A percentile compares a stretch with the other conserved stretches of the same genome.
Evolutionary conservation across 2,329 filamentous ascomycete genomes (phyloP).

Genomic region (Aspergillus clavatus): DNA sequence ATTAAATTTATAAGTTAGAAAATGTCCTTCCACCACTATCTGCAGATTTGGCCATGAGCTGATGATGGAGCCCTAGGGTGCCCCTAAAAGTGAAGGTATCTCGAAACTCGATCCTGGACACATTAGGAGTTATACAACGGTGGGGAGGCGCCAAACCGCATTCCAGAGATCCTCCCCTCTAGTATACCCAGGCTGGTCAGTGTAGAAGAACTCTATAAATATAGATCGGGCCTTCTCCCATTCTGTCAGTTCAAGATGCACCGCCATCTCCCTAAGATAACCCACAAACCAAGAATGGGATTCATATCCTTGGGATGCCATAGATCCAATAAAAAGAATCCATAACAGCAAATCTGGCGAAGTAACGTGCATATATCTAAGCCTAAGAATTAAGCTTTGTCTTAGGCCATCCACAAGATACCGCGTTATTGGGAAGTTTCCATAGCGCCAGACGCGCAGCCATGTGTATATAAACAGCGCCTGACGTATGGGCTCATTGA

Average conservation of each 20-base stretch:
- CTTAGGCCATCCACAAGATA: not conserved
- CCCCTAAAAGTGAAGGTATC: too few species aligned
- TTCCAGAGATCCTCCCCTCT: slow-evolving; percentile 1
- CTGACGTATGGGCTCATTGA: slow-evolving; percentile 2
- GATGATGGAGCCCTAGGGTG: too few species aligned
- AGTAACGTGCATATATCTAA: not conserved
- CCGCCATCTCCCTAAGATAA: not conserved
- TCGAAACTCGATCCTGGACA: too few species aligned
- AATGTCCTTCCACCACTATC: too few species aligned
- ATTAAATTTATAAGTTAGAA: too few species aligned
- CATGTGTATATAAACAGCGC: slow-evolving; percentile 4
- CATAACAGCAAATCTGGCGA: slow-evolving; percentile 5
- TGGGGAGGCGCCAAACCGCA: not conserved
- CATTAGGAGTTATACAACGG: not conserved
- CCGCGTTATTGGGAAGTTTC: slow-evolving; percentile 1
- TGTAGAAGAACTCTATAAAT: slow-evolving; percentile 3
- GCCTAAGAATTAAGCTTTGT: not conserved
- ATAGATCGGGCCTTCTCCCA: not conserved
- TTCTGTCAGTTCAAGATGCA: not conserved
- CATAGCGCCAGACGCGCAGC: not conserved
- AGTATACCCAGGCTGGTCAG: not conserved
- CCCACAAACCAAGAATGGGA: slow-evolving; percentile 1
- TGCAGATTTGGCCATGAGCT: too few species aligned
- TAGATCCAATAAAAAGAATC: slow-evolving; percentile 4
- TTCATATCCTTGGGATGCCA: slow-evolving; percentile 2